A percentile compares a stretch with the other conserved stretches of the same genome.
These are phyloP conservation scores for Solanum virginianum DNA, from an alignment of 257 asterid genomes.

Conservation along the genomic window DNA sequence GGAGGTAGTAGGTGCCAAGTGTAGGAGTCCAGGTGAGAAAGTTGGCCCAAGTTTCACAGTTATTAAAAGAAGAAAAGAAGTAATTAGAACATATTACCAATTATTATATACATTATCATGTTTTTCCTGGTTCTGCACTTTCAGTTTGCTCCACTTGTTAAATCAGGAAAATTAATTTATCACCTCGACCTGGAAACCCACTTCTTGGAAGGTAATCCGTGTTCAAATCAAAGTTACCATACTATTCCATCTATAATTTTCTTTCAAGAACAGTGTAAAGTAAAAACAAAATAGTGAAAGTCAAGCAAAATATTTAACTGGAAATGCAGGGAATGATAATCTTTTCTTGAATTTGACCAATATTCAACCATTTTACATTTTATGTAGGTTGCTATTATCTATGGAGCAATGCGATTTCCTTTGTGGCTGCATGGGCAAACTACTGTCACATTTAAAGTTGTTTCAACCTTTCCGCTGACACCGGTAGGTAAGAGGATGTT, in stretches of 20 bases:
- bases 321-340: not conserved
- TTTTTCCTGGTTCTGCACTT: not conserved
- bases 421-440: constrained; percentile 89
- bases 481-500: constrained; percentile 66
- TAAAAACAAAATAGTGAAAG: not conserved
- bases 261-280: not conserved
- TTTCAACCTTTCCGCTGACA: constrained; percentile 67
- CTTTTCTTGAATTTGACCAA: not conserved
- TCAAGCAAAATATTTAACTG: not conserved
- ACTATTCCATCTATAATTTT: not conserved
- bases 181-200: not conserved
- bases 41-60: not conserved
- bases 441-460: constrained; percentile 60
- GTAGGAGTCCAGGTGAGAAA: not conserved
- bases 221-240: not conserved
- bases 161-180: not conserved
- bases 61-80: not conserved
- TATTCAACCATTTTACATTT: not conserved
- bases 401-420: constrained; percentile 81
- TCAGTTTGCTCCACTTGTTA: not conserved
- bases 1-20: not conserved
- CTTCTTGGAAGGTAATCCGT: not conserved
- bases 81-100: not conserved
- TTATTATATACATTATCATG: not conserved
- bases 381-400: constrained; percentile 84